These are phyloP conservation scores for Penicillium bovifimosum DNA, from an alignment of 495 filamentous ascomycete genomes.

Conservation along the genomic window DNA sequence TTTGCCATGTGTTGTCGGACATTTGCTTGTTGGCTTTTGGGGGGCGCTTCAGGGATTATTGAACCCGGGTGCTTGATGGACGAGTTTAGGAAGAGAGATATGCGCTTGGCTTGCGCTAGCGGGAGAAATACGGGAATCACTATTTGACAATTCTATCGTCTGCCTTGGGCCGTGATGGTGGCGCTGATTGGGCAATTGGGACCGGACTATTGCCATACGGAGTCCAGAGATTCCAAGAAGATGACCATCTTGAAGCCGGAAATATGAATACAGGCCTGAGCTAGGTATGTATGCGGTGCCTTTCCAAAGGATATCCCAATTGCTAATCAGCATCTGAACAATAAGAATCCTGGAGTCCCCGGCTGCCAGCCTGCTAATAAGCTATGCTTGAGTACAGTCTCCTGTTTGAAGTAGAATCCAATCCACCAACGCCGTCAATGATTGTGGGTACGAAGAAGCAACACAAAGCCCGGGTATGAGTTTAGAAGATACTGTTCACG, in stretches of 20 bases:
- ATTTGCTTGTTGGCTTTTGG: background rate
- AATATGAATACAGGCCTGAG: background rate
- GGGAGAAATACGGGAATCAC: background rate
- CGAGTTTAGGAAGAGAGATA: background rate
- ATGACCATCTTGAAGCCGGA: background rate
- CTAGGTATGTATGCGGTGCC: background rate
- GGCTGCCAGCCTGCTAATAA: background rate
- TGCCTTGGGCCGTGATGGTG: background rate
- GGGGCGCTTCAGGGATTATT: background rate
- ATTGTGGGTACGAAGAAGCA: background rate
- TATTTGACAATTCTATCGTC: background rate
- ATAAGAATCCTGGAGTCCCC: background rate
- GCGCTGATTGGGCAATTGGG: background rate
- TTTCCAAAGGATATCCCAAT: background rate
- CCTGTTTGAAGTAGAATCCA: constrained; percentile 11
- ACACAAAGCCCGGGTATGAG: background rate
- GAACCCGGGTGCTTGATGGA: background rate
- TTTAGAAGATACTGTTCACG: constrained; percentile 86
- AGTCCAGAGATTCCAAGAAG: background rate
- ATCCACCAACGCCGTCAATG: constrained; percentile 13
- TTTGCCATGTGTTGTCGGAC: background rate
- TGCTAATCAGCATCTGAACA: background rate
- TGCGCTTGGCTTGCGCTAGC: background rate
- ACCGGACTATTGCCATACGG: background rate
- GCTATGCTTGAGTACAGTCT: background rate